Percentiles rank a stretch among this genome's conserved stretches.
phyloP scores from a whole-genome alignment of 2,329 filamentous ascomycete genomes.

The Ophiocordyceps camponoti-leonardi region DNA sequence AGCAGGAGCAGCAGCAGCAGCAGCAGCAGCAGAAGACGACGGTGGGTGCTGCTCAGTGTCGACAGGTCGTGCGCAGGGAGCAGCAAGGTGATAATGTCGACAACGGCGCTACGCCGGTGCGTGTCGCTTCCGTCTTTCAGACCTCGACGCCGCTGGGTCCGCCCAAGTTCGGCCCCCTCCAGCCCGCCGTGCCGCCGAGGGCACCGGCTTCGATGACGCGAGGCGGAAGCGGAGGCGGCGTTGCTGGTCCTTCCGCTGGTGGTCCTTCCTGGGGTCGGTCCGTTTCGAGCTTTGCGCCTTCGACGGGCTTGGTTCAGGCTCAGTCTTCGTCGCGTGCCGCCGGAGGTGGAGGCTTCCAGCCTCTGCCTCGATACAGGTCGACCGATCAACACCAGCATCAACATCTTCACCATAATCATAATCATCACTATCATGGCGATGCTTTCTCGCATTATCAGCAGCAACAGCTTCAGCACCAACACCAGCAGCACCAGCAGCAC shows the following conservation, averaged over 20 bases:
- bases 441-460: background rate
- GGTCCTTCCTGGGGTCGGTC: conserved; percentile 5
- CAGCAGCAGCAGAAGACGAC: background rate
- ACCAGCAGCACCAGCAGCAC: background rate
- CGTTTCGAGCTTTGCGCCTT: conserved; percentile 1
- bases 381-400: conserved; percentile 6
- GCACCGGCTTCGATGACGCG: conserved; percentile 9
- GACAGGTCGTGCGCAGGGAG: background rate
- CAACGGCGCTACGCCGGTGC: background rate
- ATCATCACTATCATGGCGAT: background rate
- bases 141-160: conserved; percentile 6
- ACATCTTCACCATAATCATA: background rate
- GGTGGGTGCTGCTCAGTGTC: background rate
- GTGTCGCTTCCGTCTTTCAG: conserved; percentile 10
- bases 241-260: too few species aligned
- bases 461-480: background rate
- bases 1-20: too few species aligned
- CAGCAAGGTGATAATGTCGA: background rate
- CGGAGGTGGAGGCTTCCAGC: conserved; percentile 1
- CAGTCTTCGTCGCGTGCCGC: too few species aligned
- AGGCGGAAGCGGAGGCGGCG: conserved; percentile 6
- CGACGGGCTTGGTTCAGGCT: too few species aligned
- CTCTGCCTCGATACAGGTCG: conserved; percentile 11
- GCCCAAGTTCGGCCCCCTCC: conserved; percentile 14
- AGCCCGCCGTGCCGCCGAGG: conserved; percentile 12